Evolutionary conservation across 2,329 filamentous ascomycete genomes (phyloP), one percentile per base, ranked within the genome.

Genomic region (Diaporthe aspalathi): DNA sequence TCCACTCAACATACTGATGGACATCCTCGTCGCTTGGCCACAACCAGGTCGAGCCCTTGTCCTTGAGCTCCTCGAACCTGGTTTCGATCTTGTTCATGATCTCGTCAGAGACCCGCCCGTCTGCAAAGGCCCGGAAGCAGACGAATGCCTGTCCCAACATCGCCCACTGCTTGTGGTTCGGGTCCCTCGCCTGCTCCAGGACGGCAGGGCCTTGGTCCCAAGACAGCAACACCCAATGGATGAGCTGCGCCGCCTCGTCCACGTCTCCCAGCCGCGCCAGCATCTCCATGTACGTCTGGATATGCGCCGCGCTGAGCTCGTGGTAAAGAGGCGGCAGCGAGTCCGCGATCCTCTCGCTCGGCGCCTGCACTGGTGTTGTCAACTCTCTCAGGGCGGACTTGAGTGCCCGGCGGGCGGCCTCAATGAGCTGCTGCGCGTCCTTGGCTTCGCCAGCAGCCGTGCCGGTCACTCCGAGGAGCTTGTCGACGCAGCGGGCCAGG

Each of bases 251-350:
- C 77, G 94, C 88, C 63, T 87, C 89, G 2, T 86, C 81, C 62
- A 84, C 83, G 74, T 93, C 89, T 45, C 86, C 86, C n/a, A 90
- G 79, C 67, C 87, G 85, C 1, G 88, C 91, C 27, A 94, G 81
- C 1, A 88, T 85, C 57, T 90, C 85, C 78, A 94, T 85, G 77
- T 93, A 92, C 2, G 83, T 82, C 75, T 92, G 88, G 1, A 89
- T 77, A 47, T 85, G 79, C 24, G 80, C 80, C 8, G 86, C 84
- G 12, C 79, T 78, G 14, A 90, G 81, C 16, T 82, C 78, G 47
- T 83, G 80, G 9, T 85, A 79, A 2, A 87, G 78, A 9, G 71
- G 69, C 16, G 76, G 74, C 35, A 52, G 49, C 14, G 49, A 29
- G 40, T 45, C 53, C 1, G 47, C 38, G 49, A 68, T 40, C 0